Base-by-base conservation (phyloP, 1,284 basidiomycete species). In the Cerrena zonata region DNA sequence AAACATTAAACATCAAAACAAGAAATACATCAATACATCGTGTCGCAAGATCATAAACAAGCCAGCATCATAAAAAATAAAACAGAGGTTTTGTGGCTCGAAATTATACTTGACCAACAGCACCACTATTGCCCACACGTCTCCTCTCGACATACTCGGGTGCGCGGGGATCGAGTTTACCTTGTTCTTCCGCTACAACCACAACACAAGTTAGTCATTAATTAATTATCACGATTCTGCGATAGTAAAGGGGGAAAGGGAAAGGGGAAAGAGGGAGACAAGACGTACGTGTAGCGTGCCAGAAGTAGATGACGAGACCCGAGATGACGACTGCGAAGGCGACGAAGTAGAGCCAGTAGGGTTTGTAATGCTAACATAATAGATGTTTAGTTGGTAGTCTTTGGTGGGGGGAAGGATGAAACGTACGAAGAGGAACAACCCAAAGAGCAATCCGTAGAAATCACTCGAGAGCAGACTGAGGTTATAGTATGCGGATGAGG, bases 291-390 rank as follows among this genome's bases (percentile, higher is more conserved):
- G 82, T 83, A 13, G 84, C 79, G 61, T 77, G 72, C 88, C 89
- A 91, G 72, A 91, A 91, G 69, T 91, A 91, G 38, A 84, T 75
- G 58, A 91, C 68, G 5, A 91, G 76, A 2, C 89, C 89, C n/a
- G 70, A 36, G 42, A 91, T 66, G 52, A 89, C 80, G 7, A 89
- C 72, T 0, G 66, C 74, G 61, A 86, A 91, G 0, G 89, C 77
- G 52, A 82, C 69, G 67, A 91, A 91, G 74, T 91, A 91, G 11
- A 91, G 74, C 88, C 88, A 91, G 72, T 80, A 91, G 2, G 88
- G 87, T 23, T 69, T 66, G 70, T 81, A 90, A 57, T 89, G 84
- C 88, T 91, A 42, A 54, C 45, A 21, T 3, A 46, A 26, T 19
- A n/a, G 45, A n/a, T 27, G 27, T 25, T 26, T 19, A 47, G 23